These are phyloP conservation scores for Echria macrotheca DNA, from an alignment of 495 filamentous ascomycete genomes.

Conservation along the genomic window DNA sequence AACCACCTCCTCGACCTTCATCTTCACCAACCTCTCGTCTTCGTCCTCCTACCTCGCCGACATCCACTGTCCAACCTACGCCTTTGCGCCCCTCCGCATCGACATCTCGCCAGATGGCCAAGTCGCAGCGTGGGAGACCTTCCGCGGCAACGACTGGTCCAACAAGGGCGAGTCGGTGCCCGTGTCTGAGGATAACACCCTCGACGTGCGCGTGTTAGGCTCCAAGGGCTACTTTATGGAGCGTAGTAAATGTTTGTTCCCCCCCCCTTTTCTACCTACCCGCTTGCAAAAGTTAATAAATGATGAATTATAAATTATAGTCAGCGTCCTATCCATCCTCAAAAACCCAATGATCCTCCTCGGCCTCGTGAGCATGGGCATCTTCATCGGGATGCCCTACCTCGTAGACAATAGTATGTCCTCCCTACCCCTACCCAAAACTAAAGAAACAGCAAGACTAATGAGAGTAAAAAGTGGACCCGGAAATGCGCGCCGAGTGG, in stretches of 20 bases:
- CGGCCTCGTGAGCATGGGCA: conserved; percentile 67
- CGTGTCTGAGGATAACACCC: conserved; percentile 26
- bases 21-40: conserved; percentile 63
- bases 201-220: conserved; percentile 58
- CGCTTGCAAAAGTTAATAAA: too few species aligned
- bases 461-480: conserved; percentile 97
- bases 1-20: conserved; percentile 59
- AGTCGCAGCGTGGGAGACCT: conserved; percentile 71
- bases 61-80: conserved; percentile 64
- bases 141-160: conserved; percentile 79
- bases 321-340: conserved; percentile 61
- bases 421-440: too few species aligned
- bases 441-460: too few species aligned
- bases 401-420: conserved; percentile 89
- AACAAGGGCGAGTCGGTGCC: conserved; percentile 65
- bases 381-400: conserved; percentile 89
- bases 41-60: conserved; percentile 73
- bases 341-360: conserved; percentile 95
- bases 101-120: conserved; percentile 55
- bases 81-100: conserved; percentile 69
- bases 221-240: conserved; percentile 68
- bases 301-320: conserved; percentile 22
- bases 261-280: too few species aligned
- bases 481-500: conserved; percentile 86
- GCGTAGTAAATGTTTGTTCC: conserved; percentile 63